Conservation (phyloP, 805 yeast species). For the Cyberlindnera petersonii region DNA sequence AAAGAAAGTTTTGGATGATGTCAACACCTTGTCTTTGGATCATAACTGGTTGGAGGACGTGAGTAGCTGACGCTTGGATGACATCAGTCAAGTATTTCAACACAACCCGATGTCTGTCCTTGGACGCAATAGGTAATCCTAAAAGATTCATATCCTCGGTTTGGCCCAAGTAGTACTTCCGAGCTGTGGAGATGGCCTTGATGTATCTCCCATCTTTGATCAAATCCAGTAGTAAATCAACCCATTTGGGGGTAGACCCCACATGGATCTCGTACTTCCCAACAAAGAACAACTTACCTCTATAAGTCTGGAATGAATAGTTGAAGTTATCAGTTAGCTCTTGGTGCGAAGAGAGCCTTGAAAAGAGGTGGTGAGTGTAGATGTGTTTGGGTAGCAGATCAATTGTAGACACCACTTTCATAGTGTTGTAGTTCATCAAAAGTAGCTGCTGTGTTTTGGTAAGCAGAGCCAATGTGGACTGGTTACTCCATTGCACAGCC, state of each 20-base stretch:
- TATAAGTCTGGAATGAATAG: slow-evolving; percentile 34
- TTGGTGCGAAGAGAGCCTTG: slow-evolving; percentile 13
- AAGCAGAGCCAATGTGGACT: slow-evolving; percentile 36
- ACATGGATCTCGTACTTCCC: slow-evolving; percentile 50
- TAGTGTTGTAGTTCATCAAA: slow-evolving; percentile 37
- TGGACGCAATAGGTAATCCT: slow-evolving; percentile 51
- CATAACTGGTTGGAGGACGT: slow-evolving; percentile 16
- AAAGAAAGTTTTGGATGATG: slow-evolving; percentile 31
- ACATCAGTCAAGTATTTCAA: slow-evolving; percentile 53
- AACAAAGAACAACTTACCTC: slow-evolving; percentile 46
- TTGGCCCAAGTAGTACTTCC: slow-evolving; percentile 46
- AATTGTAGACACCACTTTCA: slow-evolving; percentile 28
- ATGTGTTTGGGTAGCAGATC: slow-evolving; percentile 33
- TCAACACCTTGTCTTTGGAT: slow-evolving; percentile 19
- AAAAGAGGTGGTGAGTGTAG: slow-evolving; percentile 30
- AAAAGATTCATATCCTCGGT: slow-evolving; percentile 44
- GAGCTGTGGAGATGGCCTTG: slow-evolving; percentile 54
- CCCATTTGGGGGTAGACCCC: slow-evolving; percentile 70
- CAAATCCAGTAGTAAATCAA: slow-evolving; percentile 51
- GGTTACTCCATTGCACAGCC: slow-evolving; percentile 54
- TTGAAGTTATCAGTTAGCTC: slow-evolving; percentile 14
- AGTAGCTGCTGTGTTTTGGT: slow-evolving; percentile 45
- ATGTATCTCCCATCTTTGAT: slow-evolving; percentile 47
- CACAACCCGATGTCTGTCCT: slow-evolving; percentile 45
- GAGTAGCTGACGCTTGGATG: slow-evolving; percentile 34